Percentiles rank a stretch among this genome's conserved stretches.
Conservation (phyloP, 352 stramenopile genomes). For the Phytophthora brassicae region DNA sequence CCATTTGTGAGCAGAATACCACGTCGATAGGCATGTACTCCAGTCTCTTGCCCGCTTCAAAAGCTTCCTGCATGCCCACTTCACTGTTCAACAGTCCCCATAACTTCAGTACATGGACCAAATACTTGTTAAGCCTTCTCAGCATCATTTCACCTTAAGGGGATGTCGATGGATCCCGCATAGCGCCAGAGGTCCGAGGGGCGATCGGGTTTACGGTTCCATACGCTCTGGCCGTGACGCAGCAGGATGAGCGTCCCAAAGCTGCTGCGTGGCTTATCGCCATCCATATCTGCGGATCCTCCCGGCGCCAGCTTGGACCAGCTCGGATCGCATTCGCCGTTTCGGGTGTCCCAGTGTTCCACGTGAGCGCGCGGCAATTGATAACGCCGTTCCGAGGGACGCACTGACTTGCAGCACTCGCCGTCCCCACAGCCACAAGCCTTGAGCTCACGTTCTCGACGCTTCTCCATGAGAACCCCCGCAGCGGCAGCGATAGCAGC, state of each 20-base stretch:
- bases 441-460: slow-evolving; percentile 29
- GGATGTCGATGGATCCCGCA: slow-evolving; percentile 82
- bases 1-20: slow-evolving; percentile 87
- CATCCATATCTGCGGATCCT: slow-evolving; percentile 3
- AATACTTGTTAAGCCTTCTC: neutral
- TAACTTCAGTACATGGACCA: slow-evolving; percentile 2
- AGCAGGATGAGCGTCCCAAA: slow-evolving; percentile 80
- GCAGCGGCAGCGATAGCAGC: slow-evolving; percentile 20
- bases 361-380: slow-evolving; percentile 74
- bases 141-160: slow-evolving; percentile 40
- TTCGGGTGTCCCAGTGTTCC: slow-evolving; percentile 64
- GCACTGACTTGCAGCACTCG: slow-evolving; percentile 77
- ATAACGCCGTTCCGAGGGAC: slow-evolving; percentile 59
- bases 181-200: slow-evolving; percentile 82
- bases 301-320: slow-evolving; percentile 56
- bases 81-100: slow-evolving; percentile 33
- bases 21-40: slow-evolving; percentile 80
- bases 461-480: slow-evolving; percentile 35
- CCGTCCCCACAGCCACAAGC: slow-evolving; percentile 64
- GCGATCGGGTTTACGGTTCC: slow-evolving; percentile 79
- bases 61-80: slow-evolving; percentile 82
- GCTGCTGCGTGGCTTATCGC: slow-evolving; percentile 44
- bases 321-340: slow-evolving; percentile 53
- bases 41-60: slow-evolving; percentile 73
- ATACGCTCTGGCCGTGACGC: slow-evolving; percentile 85